Base-by-base conservation (phyloP, 768 basidiomycete genomes). In the Tephrocybe sp. region DNA sequence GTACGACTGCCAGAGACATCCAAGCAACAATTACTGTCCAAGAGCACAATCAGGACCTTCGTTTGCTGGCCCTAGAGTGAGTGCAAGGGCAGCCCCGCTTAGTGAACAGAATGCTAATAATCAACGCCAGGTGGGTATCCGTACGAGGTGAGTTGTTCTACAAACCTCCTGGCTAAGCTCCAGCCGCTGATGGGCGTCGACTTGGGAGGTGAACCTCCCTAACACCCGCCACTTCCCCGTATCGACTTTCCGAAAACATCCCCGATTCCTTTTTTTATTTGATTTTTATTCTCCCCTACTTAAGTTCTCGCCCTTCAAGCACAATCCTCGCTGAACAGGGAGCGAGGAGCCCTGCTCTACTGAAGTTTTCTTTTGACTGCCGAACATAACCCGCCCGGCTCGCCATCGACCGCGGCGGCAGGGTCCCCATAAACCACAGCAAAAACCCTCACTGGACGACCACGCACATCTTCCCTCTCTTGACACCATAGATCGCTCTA, bases 61-160 rank as follows among this genome's bases (percentile, higher is more conserved):
- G 88, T 78, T 77, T 88, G 68, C 70, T 88, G 85, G 84, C 85
- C 84, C 81, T 84, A 67, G 81, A 80, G 88, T 90, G 55, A 59
- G 86, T 67, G n/a, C n/a, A n/a, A n/a, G n/a, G n/a, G n/a, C n/a
- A n/a, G n/a, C n/a, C 52, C 42, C 50, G 48, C 53, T 53, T 32
- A 42, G 44, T 12, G 50, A 58, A 46, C 25, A 26, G 48, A 9
- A 45, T 40, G 50, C 53, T 60, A 25, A 50, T 61, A 55, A 64
- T 43, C 49, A 58, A 55, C 50, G 45, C 38, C 36, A 90, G 88
- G 87, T 88, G 86, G 86, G 82, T 84, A 68, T 85, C 84, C 54
- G 80, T 90, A 65, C 76, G 87, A 79, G 88, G 88, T 86, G 48
- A 50, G 80, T 71, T 48, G 48, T 58, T 54, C 53, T 37, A 34